Evolutionary conservation across 805 yeast species (phyloP), one percentile per base, ranked within the genome.

Genomic region (Huiozyma sinensis): DNA sequence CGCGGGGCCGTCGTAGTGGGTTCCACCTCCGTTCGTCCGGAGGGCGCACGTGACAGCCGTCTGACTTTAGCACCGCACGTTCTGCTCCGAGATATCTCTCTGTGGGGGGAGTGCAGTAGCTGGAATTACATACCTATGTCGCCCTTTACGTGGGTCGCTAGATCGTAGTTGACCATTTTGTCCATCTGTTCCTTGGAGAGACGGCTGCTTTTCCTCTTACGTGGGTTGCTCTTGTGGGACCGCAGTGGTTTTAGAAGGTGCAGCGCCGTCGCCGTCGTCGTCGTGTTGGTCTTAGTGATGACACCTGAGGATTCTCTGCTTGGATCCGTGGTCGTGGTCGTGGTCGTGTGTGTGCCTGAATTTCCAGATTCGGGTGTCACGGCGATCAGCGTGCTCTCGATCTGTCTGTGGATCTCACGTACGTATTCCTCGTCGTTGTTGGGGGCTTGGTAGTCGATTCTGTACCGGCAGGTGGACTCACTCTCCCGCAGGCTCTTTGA

Each of bases 131-230:
- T 46, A 40, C 48, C 39, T 7, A 17, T 33, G 31, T 40, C 43
- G 29, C 36, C 42, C 13, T 28, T 33, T 38, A 36, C 39, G n/a
- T 33, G 24, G 37, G 32, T 36, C 13, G 39, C 34, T 11, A 47
- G 43, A 24, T 52, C 53, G 31, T 49, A 48, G 24, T 50, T 44
- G 8, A 49, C 45, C 53, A 50, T 51, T 24, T 40, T 42, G 13
- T 45, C 40, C 6, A 47, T 44, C 30, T 41, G 35, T 10, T 42
- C 51, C 5, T 40, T 38, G 33, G 44, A 42, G 5, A 50, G 43
- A 11, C 51, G 33, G 28, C 36, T 41, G 29, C 46, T 44, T 12
- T 29, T 37, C 9, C 12, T 34, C 33, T 40, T 43, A 5, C 5
- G 5, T 30, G 28, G n/a, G 5, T 13, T 30, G 28, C 13, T 31